Evolutionary conservation across 1,284 basidiomycete species (phyloP), one percentile per base, ranked within the genome.

Genomic region (Rhodotorula sp.): DNA sequence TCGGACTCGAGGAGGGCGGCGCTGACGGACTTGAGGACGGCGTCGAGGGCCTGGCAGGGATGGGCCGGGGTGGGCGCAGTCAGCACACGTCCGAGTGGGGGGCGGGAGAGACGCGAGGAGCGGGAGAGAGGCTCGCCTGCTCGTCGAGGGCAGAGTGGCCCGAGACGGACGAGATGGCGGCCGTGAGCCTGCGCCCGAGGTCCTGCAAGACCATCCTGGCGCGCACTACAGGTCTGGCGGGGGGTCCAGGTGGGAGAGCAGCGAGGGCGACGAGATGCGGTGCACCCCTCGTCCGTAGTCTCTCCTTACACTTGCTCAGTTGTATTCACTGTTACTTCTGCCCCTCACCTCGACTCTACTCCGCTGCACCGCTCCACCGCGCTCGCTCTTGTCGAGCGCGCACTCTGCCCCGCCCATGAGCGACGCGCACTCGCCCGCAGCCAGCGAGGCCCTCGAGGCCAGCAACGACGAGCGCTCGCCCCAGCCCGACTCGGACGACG

Each of bases 1-100:
- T 99, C 97, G 44, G 94, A 91, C 83, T 97, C 94, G 64, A 99
- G 87, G 60, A 99, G 85, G 4, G 96, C 97, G 42, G 92, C 87
- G 74, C 92, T 94, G 75, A 99, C 92, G 82, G 96, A 92, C 83
- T 98, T 99, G 76, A 99, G 88, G 19, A 93, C 89, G 10, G 88
- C 88, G 84, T 98, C 96, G 79, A 99, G 89, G 60, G 94, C 92
- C 93, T 91, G 78, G 81, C 77, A 41, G 34, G 34, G 34, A 34
- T 34, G 34, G 34, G 34, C 34, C 34, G 34, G 57, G 44, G 76
- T 60, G 70, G 63, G 10, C 14, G 7, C 21, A 74, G 50, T n/a
- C 57, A 45, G 54, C 53, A 50, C 67, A 50, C 45, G 34, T 61
- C 67, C 61, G 67, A 64, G 14, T 19, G 13, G 19, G n/a, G 12